Evolutionary conservation across 805 yeast genomes (phyloP).

Genomic region (Kuraishia ogatae): DNA sequence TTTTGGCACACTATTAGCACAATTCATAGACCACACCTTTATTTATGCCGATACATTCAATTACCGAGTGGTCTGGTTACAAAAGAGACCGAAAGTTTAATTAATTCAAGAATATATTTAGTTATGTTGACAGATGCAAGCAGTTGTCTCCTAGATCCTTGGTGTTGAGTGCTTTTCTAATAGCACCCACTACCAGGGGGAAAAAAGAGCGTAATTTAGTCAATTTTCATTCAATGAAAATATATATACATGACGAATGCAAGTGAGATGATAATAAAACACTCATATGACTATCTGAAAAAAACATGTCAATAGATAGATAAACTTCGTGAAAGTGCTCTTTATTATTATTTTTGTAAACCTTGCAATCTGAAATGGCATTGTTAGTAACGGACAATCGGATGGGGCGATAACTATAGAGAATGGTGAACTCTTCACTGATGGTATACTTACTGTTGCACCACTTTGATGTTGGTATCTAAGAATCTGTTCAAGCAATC

Average conservation of each 20-base stretch:
- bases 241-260: neutral
- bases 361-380: neutral
- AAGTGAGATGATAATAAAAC: neutral
- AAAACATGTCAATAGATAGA: neutral
- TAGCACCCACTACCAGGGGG: neutral
- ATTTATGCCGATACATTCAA: no score
- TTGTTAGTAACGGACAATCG: neutral
- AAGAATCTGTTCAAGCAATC: conserved; percentile 82
- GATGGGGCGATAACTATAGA: no score
- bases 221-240: conserved; percentile 5
- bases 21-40: no score
- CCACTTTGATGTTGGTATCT: conserved; percentile 82
- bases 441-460: conserved; percentile 34
- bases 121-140: no score
- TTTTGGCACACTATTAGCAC: no score
- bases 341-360: conserved; percentile 1
- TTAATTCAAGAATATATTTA: no score
- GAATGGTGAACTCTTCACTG: no score
- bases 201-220: conserved; percentile 6
- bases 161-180: no score
- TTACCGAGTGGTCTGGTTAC: no score
- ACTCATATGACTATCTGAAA: neutral
- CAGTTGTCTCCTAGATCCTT: no score
- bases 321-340: neutral
- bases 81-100: no score